These are phyloP conservation scores for Aurantiochytrium sp. DNA, from an alignment of 108 stramenopile genomes.

Conservation along the genomic window DNA sequence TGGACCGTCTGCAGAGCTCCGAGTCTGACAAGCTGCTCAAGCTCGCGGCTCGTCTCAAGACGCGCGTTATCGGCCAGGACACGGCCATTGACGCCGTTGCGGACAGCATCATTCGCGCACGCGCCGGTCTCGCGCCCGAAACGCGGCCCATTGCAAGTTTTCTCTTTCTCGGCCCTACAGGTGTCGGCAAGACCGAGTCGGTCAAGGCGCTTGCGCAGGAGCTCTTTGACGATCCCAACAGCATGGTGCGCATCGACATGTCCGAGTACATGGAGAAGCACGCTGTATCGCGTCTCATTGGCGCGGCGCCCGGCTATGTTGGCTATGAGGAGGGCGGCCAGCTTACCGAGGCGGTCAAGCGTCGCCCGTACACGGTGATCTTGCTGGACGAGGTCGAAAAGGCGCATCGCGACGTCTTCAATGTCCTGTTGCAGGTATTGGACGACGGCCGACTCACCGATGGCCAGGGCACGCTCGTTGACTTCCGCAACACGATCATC, in stretches of 20 bases:
- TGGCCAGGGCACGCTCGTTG: conserved; percentile 80
- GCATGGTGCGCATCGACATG: conserved; percentile 94
- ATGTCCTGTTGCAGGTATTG: conserved; percentile 76
- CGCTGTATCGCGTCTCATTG: conserved; percentile 72
- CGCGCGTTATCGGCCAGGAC: conserved; percentile 76
- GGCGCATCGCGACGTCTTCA: conserved; percentile 87
- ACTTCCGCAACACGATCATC: conserved; percentile 88
- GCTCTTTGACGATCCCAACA: conserved; percentile 74
- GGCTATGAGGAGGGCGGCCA: conserved; percentile 94
- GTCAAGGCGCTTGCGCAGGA: conserved; percentile 77
- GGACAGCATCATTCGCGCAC: conserved; percentile 67
- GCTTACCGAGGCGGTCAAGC: conserved; percentile 86
- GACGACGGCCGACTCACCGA: conserved; percentile 62
- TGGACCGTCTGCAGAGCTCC: conserved; percentile 67
- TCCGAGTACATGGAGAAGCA: conserved; percentile 91
- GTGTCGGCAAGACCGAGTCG: conserved; percentile 83
- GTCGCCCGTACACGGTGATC: conserved; percentile 83
- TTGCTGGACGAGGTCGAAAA: conserved; percentile 95
- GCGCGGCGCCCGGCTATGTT: conserved; percentile 94
- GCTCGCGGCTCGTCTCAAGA: conserved; percentile 59
- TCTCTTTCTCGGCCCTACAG: conserved; percentile 84
- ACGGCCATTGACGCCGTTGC: conserved; percentile 69
- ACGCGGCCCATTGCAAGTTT: conserved; percentile 71
- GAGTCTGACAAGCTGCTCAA: conserved; percentile 75
- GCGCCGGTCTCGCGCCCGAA: conserved; percentile 69